phyloP scores from a whole-genome alignment of 225 moss, liverwort and hornwort genomes.

The Neckera pumila region DNA sequence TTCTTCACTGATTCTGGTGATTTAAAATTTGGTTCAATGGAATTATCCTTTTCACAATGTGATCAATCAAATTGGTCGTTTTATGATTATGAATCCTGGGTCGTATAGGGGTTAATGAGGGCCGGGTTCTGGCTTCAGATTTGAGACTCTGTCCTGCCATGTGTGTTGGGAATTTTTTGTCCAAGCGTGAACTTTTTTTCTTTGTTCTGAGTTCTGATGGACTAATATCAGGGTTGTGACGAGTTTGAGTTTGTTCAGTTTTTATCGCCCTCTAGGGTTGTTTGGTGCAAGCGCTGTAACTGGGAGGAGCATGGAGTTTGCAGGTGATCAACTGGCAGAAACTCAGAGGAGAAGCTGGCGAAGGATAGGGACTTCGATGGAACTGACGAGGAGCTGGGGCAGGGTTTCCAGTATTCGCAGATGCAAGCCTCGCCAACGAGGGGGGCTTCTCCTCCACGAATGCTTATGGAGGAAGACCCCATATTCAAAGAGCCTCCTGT shows the following conservation, averaged over 20 bases:
- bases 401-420: constrained; percentile 48
- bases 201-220: not conserved
- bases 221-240: not conserved
- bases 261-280: not conserved
- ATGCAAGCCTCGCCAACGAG: constrained; percentile 43
- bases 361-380: constrained; percentile 50
- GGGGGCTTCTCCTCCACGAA: constrained; percentile 16
- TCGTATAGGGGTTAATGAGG: not conserved
- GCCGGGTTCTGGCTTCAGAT: not conserved
- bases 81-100: not conserved
- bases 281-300: not conserved
- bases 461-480: constrained; percentile 43
- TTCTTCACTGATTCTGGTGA: not conserved
- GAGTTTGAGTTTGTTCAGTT: not conserved
- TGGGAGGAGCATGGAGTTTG: not conserved
- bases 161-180: not conserved
- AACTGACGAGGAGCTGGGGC: constrained; percentile 46
- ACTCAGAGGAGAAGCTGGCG: constrained; percentile 46
- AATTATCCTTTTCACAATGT: not conserved
- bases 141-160: not conserved
- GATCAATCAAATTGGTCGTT: not conserved
- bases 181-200: not conserved
- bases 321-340: constrained; percentile 45
- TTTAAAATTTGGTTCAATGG: not conserved
- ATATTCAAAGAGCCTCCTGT: constrained; percentile 49